A percentile compares a stretch with the other conserved stretches of the same genome.
Evolutionary conservation across 2,329 filamentous ascomycete genomes (phyloP).

Genomic region (Nigrospora osmanthi): DNA sequence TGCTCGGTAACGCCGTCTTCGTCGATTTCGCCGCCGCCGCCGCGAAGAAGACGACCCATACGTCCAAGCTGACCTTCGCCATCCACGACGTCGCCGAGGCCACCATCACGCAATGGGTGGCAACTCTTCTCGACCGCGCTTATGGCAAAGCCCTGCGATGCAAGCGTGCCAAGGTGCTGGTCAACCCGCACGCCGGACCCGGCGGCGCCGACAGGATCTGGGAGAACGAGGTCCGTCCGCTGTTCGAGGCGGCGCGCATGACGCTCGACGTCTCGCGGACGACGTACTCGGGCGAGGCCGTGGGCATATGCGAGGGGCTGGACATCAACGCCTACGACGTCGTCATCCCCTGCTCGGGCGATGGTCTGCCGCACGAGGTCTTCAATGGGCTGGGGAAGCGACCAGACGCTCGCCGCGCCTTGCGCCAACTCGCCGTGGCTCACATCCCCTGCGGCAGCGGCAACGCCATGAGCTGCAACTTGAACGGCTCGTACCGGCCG

Average conservation of each 20-base stretch:
- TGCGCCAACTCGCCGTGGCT: slow-evolving; percentile 71
- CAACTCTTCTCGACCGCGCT: slow-evolving; percentile 57
- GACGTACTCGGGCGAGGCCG: slow-evolving; percentile 65
- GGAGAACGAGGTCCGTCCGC: slow-evolving; percentile 66
- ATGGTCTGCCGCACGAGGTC: slow-evolving; percentile 85
- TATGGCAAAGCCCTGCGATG: slow-evolving; percentile 61
- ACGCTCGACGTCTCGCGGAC: slow-evolving; percentile 67
- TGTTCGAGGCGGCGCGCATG: slow-evolving; percentile 77
- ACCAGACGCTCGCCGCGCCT: slow-evolving; percentile 63
- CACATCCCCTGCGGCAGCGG: slow-evolving; percentile 90
- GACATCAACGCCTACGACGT: slow-evolving; percentile 79
- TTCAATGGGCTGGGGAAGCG: slow-evolving; percentile 86
- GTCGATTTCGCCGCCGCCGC: slow-evolving; percentile 63
- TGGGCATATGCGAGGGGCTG: slow-evolving; percentile 65
- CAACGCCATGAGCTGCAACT: slow-evolving; percentile 87
- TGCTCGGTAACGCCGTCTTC: slow-evolving; percentile 50
- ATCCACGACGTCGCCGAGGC: slow-evolving; percentile 31
- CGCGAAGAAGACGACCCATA: slow-evolving; percentile 52
- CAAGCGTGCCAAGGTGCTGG: slow-evolving; percentile 77
- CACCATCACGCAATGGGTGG: slow-evolving; percentile 53
- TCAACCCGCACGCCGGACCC: slow-evolving; percentile 87
- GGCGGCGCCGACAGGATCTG: slow-evolving; percentile 69
- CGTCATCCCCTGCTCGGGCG: slow-evolving; percentile 82
- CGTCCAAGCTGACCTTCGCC: slow-evolving; percentile 53
- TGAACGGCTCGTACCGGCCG: slow-evolving; percentile 72